Base-by-base conservation (phyloP, 2,329 filamentous ascomycete species). In the Moelleriella libera region DNA sequence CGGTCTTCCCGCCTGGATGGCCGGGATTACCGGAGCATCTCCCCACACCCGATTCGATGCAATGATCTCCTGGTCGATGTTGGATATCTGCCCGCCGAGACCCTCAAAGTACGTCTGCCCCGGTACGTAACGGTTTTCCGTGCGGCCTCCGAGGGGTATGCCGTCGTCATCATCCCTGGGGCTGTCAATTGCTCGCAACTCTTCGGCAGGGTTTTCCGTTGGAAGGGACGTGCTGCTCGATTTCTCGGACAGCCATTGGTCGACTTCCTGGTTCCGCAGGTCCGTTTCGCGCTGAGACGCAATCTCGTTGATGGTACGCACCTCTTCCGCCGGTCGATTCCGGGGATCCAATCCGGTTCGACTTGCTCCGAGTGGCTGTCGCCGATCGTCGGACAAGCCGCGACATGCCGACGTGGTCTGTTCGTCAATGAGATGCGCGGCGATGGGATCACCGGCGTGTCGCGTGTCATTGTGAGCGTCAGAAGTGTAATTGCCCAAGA, bases 91-190 rank as follows among this genome's bases (percentile, higher is more conserved):
- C 5, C 68, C 68, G 12, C 64, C 69, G 5, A 63, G 62, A 2
- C 59, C 60, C 30, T 65, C 61, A 21, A 68, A 69, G 52, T 80
- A 80, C 2, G 68, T 70, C 54, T 74, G 72, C 2, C 70, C 74
- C 2, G 67, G 57, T 8, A 74, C 54, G 46, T 65, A 60, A 14
- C 63, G 67, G 45, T 80, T 80, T 51, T 72, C 67, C 0, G 76
- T 80, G 31, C 62, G 55, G 41, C 67, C 48, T 1, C 68, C 72
- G 0, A 72, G 51, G 0, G 68, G 63, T 43, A 80, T 68, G 5
- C 67, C 65, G 6, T 69, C 57, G 41, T 66, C 64, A 43, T 66
- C 61, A 2, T 50, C 51, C 10, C 45, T 45, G 2, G 51, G 39
- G 40, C 54, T 48, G n/a, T 58, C 53, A 34, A 57, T 48, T 28